phyloP scores from a whole-genome alignment of 345 rosid genomes.

The Citrus inodora region DNA sequence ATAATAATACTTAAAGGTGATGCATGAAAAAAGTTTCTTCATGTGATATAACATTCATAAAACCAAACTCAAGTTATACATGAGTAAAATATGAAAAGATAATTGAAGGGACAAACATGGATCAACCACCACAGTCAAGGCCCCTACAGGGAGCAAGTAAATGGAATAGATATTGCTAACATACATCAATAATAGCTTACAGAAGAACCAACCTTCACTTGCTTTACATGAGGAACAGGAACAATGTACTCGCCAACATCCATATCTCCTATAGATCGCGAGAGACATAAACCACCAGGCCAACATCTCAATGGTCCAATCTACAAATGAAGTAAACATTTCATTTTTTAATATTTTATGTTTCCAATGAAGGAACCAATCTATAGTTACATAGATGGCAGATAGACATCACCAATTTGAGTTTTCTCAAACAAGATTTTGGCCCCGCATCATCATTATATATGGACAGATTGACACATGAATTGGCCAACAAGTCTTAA shows the following conservation, averaged over 20 bases:
- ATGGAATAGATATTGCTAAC: not conserved
- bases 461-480: not conserved
- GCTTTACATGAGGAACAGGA: constrained; percentile 98
- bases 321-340: constrained; percentile 37
- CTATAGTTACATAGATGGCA: not conserved
- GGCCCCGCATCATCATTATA: not conserved
- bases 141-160: not conserved
- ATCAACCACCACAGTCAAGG: constrained; percentile 8
- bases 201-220: constrained; percentile 77
- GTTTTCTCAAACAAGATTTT: not conserved
- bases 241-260: constrained; percentile 97
- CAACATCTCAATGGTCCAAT: constrained; percentile 99
- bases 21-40: not conserved
- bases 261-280: constrained; percentile 95
- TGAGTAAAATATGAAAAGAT: not conserved
- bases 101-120: not conserved
- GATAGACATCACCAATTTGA: not conserved
- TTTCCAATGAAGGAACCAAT: constrained; percentile 1
- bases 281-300: constrained; percentile 99
- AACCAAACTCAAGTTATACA: not conserved
- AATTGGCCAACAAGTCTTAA: not conserved
- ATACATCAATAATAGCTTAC: constrained; percentile 1
- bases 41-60: not conserved
- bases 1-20: not conserved
- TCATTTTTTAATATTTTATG: not conserved